Conservation (phyloP, 805 yeast species). For the Lipomyces lipofer region DNA sequence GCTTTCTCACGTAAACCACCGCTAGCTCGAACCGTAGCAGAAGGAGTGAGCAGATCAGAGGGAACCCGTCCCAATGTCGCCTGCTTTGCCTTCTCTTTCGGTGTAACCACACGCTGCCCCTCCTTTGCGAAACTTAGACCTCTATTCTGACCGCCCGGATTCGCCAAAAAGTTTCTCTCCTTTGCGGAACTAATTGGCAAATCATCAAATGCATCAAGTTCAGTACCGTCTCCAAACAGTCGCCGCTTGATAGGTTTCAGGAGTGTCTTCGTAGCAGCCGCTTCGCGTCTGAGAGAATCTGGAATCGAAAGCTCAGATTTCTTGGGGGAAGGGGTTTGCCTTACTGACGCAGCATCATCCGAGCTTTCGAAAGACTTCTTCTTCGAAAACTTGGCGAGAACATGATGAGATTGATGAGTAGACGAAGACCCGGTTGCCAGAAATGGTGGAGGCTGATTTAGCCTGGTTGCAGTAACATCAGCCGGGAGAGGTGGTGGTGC, state of each 20-base stretch:
- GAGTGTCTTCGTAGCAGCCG: slow-evolving; percentile 22
- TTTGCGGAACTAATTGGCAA: slow-evolving; percentile 20
- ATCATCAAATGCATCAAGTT: slow-evolving; percentile 40
- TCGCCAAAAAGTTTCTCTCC: slow-evolving; percentile 14
- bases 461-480: neutral
- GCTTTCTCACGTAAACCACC: slow-evolving; percentile 2
- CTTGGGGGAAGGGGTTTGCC: slow-evolving; percentile 19
- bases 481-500: slow-evolving; percentile 1
- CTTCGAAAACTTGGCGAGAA: neutral
- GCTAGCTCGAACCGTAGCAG: neutral
- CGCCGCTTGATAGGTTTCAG: slow-evolving; percentile 26
- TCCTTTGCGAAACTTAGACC: too few relatives aligned
- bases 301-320: neutral
- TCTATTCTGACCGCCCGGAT: too few relatives aligned
- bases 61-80: too few relatives aligned
- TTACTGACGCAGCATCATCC: neutral
- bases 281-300: slow-evolving; percentile 18
- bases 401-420: neutral
- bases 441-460: neutral
- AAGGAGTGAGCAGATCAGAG: too few relatives aligned
- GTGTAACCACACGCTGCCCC: too few relatives aligned
- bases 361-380: neutral
- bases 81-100: too few relatives aligned
- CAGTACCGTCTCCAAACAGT: slow-evolving; percentile 38
- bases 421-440: neutral